Percentiles rank a stretch among this genome's conserved stretches.
phyloP scores from a whole-genome alignment of 2,329 filamentous ascomycete genomes.

The Colletotrichum sidae region DNA sequence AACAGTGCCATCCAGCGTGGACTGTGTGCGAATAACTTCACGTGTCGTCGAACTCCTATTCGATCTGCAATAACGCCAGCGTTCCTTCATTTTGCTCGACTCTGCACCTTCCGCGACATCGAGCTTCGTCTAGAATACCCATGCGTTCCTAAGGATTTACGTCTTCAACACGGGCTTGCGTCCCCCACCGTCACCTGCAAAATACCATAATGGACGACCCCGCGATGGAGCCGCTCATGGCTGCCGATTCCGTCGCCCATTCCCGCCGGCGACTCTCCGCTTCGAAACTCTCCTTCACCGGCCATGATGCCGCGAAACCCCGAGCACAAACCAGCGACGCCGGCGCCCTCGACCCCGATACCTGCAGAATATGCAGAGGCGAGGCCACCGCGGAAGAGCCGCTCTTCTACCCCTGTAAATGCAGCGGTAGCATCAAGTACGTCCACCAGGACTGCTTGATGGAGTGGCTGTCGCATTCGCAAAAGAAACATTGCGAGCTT shows the following conservation, averaged over 20 bases:
- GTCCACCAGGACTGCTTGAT: constrained; percentile 98
- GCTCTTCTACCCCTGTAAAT: constrained; percentile 98
- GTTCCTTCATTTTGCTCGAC: neutral
- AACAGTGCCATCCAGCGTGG: too few relatives aligned
- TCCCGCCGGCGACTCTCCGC: constrained; percentile 42
- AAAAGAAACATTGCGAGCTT: constrained; percentile 99
- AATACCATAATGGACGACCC: constrained; percentile 41
- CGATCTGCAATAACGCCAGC: neutral
- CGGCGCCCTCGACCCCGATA: constrained; percentile 70
- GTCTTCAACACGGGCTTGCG: constrained; percentile 17
- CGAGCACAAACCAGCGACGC: constrained; percentile 31
- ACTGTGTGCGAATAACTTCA: neutral
- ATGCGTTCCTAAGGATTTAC: constrained; percentile 34
- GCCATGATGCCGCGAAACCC: constrained; percentile 17
- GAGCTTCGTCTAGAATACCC: constrained; percentile 10
- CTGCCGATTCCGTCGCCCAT: constrained; percentile 43
- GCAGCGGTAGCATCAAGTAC: constrained; percentile 97
- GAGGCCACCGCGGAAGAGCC: constrained; percentile 86
- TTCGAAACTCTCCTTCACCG: constrained; percentile 10
- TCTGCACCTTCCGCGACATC: neutral
- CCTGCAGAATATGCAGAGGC: constrained; percentile 96
- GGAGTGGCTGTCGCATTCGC: constrained; percentile 98
- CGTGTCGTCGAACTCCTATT: constrained; percentile 11
- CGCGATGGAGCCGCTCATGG: constrained; percentile 41
- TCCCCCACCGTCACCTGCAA: constrained; percentile 16